Conservation (phyloP, 2,329 filamentous ascomycete species). For the Onygena corvina region DNA sequence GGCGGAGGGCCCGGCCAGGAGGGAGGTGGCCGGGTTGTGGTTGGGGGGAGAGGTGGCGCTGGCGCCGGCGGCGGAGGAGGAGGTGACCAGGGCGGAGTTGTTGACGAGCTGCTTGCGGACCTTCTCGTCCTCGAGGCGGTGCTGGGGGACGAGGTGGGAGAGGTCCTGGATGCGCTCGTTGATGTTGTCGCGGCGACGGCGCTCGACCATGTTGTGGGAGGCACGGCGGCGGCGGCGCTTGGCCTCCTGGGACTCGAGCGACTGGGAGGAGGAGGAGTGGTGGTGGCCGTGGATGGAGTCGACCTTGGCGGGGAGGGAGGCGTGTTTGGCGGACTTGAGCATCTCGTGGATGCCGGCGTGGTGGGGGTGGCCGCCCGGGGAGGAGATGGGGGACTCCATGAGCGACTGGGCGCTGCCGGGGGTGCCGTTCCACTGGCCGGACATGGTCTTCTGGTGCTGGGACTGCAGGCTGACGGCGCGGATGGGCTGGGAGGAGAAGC, state of each 20-base stretch:
- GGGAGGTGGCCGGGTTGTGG: slow-evolving; percentile 56
- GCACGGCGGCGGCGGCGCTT: slow-evolving; percentile 84
- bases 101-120: slow-evolving; percentile 89
- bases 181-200: slow-evolving; percentile 90
- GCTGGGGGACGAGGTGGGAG: slow-evolving; percentile 79
- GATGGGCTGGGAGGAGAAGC: slow-evolving; percentile 67
- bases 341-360: slow-evolving; percentile 78
- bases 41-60: slow-evolving; percentile 32
- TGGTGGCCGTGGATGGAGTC: slow-evolving; percentile 39
- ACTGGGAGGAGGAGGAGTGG: slow-evolving; percentile 29
- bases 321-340: slow-evolving; percentile 67
- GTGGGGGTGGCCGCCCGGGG: slow-evolving; percentile 46
- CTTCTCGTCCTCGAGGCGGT: slow-evolving; percentile 93
- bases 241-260: slow-evolving; percentile 73
- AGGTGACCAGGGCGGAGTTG: slow-evolving; percentile 78
- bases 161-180: slow-evolving; percentile 97
- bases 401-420: slow-evolving; percentile 75
- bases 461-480: slow-evolving; percentile 47
- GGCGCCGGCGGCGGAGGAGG: slow-evolving; percentile 57
- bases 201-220: slow-evolving; percentile 93
- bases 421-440: slow-evolving; percentile 83
- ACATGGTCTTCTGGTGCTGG: slow-evolving; percentile 67
- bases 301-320: slow-evolving; percentile 82
- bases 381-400: slow-evolving; percentile 78
- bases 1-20: slow-evolving; percentile 72